Base-by-base conservation (phyloP, 768 basidiomycete genomes). In the Erythrobasidium yunnanense region DNA sequence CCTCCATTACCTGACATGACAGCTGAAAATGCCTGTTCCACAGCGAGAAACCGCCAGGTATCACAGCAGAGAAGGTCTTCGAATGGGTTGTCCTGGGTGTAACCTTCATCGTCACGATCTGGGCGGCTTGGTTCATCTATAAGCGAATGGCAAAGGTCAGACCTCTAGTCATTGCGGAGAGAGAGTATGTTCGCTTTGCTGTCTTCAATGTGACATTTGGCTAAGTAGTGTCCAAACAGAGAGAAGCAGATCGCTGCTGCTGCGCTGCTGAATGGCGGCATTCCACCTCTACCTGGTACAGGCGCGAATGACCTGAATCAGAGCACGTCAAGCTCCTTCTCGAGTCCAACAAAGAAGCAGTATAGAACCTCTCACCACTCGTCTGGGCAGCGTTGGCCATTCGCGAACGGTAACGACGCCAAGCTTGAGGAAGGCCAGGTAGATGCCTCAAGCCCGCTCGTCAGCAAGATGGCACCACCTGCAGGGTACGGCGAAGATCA, bases 121-220 rank as follows among this genome's bases (percentile, higher is more conserved):
- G 77, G 25, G 86, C 90, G 0, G 85, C 87, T 80, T 91, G 87
- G 87, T 92, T 87, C 74, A 87, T 93, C 70, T 81, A 81, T 69
- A 80, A 75, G 56, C 73, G 83, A 75, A 87, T 93, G 82, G 82
- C 84, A 4, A 66, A 66, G 30, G 74, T 73, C 1, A 57, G 75
- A n/a, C 74, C 74, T 57, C 65, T 69, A 34, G 75, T 77, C 1
- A 51, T 75, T 38, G 30, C 38, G 23, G 70, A 71, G 53, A 67
- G 65, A 53, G 54, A 23, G 51, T 58, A n/a, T 11, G 38, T n/a
- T 11, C n/a, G n/a, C 38, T n/a, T n/a, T n/a, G n/a, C n/a, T n/a
- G n/a, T n/a, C n/a, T n/a, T n/a, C n/a, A n/a, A n/a, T n/a, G n/a
- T n/a, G n/a, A n/a, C n/a, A n/a, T n/a, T n/a, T n/a, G n/a, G n/a